Base-by-base conservation (phyloP, 2,329 filamentous ascomycete species). In the Colletotrichum ledebouriae region DNA sequence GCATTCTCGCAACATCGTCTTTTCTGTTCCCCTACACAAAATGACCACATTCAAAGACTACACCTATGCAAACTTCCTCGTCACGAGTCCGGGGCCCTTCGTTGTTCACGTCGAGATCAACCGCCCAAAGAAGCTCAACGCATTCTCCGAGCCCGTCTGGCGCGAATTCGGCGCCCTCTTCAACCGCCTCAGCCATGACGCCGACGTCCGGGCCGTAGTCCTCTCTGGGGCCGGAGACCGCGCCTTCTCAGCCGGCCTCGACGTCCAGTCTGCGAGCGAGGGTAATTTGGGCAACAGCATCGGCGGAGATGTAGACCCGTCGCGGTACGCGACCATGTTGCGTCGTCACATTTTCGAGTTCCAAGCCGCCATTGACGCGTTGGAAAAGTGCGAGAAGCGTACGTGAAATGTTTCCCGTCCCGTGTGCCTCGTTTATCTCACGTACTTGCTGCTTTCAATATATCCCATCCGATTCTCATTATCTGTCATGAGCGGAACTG, bases 31-130 rank as follows among this genome's bases (percentile, higher is more conserved):
- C 29, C 29, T 34, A 2, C 10, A 33, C 11, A 69, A 9, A 58
- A 71, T 71, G 70, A 63, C 63, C n/a, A 33, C 62, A 7, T 63
- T 69, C 70, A 67, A 70, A 52, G 70, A 87, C 76, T 72, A 79
- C 44, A 72, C 73, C 41, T 90, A 88, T 80, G 82, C 90, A 73
- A 84, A 92, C 83, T 94, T 94, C 86, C 88, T 89, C 72, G 84
- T 97, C 73, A 89, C 87, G n/a, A 89, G 89, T 47, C 93, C 94
- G 0, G 75, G 82, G 42, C 86, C 90, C 75, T 89, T 89, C 82
- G 90, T 98, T 56, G 92, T 90, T n/a, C 93, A 97, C 78, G 92
- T 98, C 67, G 91, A 98, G 81, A 97, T 97, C 81, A 94, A 97
- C 83, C 88, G 94, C 1, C 89, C 94, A 1, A 80, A 88, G 72